phyloP scores from a whole-genome alignment of 2,329 filamentous ascomycete genomes.

The Aspergillus vadensis region DNA sequence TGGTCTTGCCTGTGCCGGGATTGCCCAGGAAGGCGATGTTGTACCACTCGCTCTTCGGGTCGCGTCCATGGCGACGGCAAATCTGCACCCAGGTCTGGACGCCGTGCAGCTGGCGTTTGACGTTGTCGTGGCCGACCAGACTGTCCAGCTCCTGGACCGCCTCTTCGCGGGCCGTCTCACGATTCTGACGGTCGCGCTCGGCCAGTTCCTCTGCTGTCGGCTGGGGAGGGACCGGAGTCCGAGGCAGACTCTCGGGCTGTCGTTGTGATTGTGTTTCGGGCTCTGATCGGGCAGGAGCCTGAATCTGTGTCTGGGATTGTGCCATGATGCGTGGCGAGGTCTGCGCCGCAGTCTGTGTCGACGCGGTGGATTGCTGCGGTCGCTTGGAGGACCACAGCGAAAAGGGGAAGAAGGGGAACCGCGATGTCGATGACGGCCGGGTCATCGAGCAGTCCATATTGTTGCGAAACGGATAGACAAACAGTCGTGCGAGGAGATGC shows the following conservation, averaged over 20 bases:
- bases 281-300: neutral
- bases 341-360: slow-evolving; percentile 7
- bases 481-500: slow-evolving; percentile 10
- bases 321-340: neutral
- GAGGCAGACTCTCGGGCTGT: neutral
- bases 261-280: neutral
- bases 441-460: slow-evolving; percentile 20
- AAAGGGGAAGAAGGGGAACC: slow-evolving; percentile 20
- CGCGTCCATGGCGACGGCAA: slow-evolving; percentile 24
- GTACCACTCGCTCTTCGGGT: slow-evolving; percentile 25
- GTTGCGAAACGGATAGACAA: slow-evolving; percentile 16
- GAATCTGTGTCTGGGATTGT: slow-evolving; percentile 1
- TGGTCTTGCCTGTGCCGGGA: slow-evolving; percentile 24
- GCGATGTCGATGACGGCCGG: slow-evolving; percentile 13
- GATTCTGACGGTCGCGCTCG: slow-evolving; percentile 12
- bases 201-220: slow-evolving; percentile 5
- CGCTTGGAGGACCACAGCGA: slow-evolving; percentile 18
- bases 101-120: slow-evolving; percentile 23
- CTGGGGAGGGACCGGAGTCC: neutral
- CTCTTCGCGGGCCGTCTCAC: slow-evolving; percentile 15
- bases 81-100: slow-evolving; percentile 25
- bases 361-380: neutral
- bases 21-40: slow-evolving; percentile 25
- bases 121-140: slow-evolving; percentile 21
- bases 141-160: slow-evolving; percentile 17